Conservation (phyloP, 2,329 filamentous ascomycete genomes). For the Microdochium trichocladiopsis region DNA sequence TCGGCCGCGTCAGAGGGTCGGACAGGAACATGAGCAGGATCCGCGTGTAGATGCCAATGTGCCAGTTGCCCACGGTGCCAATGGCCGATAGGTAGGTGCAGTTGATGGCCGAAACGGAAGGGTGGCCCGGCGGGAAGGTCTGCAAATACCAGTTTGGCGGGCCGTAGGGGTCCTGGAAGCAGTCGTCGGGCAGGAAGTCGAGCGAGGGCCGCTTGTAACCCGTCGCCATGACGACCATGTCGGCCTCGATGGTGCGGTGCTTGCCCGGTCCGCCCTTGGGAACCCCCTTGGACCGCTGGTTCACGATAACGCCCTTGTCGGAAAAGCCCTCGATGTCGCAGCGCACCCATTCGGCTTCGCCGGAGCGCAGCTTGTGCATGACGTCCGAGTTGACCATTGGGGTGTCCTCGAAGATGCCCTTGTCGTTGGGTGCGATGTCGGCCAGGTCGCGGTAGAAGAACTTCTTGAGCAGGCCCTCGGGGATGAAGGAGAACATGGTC, state of each 20-base stretch:
- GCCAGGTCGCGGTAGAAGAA: conserved; percentile 79
- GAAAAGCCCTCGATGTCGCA: conserved; percentile 68
- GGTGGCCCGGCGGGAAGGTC: conserved; percentile 70
- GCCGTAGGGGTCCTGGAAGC: conserved; percentile 65
- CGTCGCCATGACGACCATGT: conserved; percentile 78
- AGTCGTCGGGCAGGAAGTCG: conserved; percentile 65
- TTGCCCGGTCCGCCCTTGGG: conserved; percentile 69
- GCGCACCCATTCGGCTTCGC: conserved; percentile 70
- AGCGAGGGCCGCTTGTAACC: conserved; percentile 71
- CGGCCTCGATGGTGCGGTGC: conserved; percentile 59
- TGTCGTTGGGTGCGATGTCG: conserved; percentile 61
- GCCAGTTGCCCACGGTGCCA: conserved; percentile 78
- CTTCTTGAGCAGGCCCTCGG: conserved; percentile 65
- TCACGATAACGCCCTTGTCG: conserved; percentile 60
- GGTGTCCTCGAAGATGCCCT: conserved; percentile 75
- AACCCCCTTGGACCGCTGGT: conserved; percentile 63
- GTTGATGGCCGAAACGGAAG: conserved; percentile 73
- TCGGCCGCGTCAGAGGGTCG: conserved; percentile 69
- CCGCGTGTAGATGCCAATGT: conserved; percentile 84
- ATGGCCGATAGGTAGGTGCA: conserved; percentile 74
- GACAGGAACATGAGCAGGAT: conserved; percentile 81
- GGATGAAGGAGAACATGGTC: conserved; percentile 69
- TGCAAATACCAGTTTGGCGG: conserved; percentile 88
- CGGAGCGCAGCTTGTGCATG: conserved; percentile 65
- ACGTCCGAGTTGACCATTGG: conserved; percentile 84